Percentiles rank a stretch among this genome's conserved stretches.
These are phyloP conservation scores for Beauveria rudraprayagi DNA, from an alignment of 2,329 filamentous ascomycete species.

Conservation along the genomic window DNA sequence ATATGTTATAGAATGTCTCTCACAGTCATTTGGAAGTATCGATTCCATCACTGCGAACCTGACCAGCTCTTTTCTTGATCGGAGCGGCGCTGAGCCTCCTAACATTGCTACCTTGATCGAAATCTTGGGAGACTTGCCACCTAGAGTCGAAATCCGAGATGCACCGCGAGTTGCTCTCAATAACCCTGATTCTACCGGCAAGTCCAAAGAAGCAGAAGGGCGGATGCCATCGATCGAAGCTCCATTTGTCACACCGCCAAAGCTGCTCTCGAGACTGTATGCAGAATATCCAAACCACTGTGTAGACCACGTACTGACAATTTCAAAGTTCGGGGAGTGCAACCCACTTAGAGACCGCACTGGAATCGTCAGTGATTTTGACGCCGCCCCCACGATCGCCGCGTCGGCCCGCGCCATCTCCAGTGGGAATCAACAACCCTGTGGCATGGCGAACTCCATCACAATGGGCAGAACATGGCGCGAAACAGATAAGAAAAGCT, in stretches of 20 bases:
- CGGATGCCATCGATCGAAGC: constrained; percentile 13
- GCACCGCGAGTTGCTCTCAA: background rate
- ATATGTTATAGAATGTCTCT: background rate
- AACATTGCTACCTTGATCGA: constrained; percentile 5
- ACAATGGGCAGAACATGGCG: constrained; percentile 1
- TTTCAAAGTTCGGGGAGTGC: background rate
- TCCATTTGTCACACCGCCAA: constrained; percentile 21
- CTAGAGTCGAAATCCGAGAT: background rate
- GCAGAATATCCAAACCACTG: background rate
- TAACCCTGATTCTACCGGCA: background rate
- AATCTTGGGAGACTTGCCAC: constrained; percentile 1
- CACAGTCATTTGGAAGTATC: constrained; percentile 6
- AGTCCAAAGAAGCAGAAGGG: background rate
- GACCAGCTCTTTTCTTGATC: background rate
- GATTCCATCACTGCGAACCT: background rate
- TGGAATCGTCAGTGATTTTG: background rate
- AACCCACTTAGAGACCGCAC: background rate
- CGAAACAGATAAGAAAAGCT: background rate
- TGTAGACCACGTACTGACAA: background rate
- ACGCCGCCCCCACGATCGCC: constrained; percentile 14
- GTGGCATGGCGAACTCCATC: constrained; percentile 11
- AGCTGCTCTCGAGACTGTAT: constrained; percentile 23
- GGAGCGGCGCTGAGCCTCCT: background rate
- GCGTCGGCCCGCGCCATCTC: background rate
- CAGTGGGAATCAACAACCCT: constrained; percentile 9